Evolutionary conservation across 1,284 basidiomycete genomes (phyloP), one percentile per base, ranked within the genome.

Genomic region (Lentinula novae-zelandiae): DNA sequence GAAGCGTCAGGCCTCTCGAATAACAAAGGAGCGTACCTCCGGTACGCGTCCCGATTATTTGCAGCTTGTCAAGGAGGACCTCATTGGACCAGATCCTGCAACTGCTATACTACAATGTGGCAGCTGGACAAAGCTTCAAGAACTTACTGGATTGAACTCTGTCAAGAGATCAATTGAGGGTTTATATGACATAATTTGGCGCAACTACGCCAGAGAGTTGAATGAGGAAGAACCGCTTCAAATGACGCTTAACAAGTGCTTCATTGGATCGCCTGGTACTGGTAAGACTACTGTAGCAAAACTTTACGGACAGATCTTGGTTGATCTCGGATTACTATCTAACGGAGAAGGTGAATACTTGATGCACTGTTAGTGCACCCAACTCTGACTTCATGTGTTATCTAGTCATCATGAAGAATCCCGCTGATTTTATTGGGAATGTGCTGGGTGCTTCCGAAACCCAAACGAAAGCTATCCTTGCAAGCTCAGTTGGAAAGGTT

Each of bases 231-330:
- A 80, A 57, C 84, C 83, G 0, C 59, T 84, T 13, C 71, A 77
- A 58, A 64, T 84, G 5, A 82, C 84, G 7, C 76, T 89, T 60
- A 88, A 88, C 63, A 79, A 83, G 13, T 81, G 84, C 0, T 86
- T 88, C 68, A 66, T 85, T 10, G 86, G 86, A 1, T 81, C 79
- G 1, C 86, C 86, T 2, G 86, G 86, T 1, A 87, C 86, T 1
- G 86, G 86, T 0, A 88, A 88, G 68, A 88, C 86, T 3, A 82
- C 86, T 0, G 86, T 89, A 0, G 86, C 84, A 2, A 82, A 82
- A 65, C 66, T 86, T 10, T 88, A 88, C 62, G 86, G 86, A 0
- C 77, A 78, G 60, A 82, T 88, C 57, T 70, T 89, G 3, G 77
- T 78, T 0, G 84, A 87, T 61, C 67, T 89, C 0, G 81, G 82